phyloP scores from a whole-genome alignment of 768 basidiomycete species.

The Mycena metata region DNA sequence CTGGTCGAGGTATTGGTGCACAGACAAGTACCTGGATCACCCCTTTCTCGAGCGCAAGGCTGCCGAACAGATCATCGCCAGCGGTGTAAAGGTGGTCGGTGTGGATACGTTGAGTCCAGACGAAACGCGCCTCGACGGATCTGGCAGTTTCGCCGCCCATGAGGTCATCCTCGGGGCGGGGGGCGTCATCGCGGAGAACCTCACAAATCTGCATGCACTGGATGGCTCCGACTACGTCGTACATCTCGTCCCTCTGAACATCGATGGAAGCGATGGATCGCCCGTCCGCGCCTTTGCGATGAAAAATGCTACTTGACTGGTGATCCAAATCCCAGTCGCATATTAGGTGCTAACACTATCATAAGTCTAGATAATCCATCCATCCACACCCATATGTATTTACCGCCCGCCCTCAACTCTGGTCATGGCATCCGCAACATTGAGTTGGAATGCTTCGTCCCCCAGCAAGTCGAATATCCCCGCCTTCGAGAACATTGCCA shows the following conservation, averaged over 20 bases:
- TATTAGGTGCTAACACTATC: conserved; percentile 20
- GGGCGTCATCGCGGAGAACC: conserved; percentile 78
- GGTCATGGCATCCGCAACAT: conserved; percentile 66
- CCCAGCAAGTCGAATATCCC: conserved; percentile 66
- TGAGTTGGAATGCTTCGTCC: conserved; percentile 61
- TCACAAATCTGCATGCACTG: conserved; percentile 66
- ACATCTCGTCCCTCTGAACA: conserved; percentile 69
- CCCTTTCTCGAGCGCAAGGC: conserved; percentile 72
- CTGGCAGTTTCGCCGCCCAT: conserved; percentile 65
- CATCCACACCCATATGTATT: neutral
- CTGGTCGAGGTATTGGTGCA: conserved; percentile 72
- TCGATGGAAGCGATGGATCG: conserved; percentile 75
- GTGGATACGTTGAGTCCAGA: conserved; percentile 79
- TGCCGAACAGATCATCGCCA: conserved; percentile 61
- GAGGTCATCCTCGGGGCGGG: conserved; percentile 70
- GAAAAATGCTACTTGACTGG: neutral
- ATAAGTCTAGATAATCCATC: conserved; percentile 14
- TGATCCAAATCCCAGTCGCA: neutral
- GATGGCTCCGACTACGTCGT: conserved; percentile 56
- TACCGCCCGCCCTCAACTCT: conserved; percentile 49
- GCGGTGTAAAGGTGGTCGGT: conserved; percentile 71
- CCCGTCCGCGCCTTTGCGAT: conserved; percentile 79
- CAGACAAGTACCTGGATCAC: conserved; percentile 67
- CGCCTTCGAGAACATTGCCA: conserved; percentile 62
- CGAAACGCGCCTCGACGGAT: conserved; percentile 60